A percentile compares a stretch with the other conserved stretches of the same genome.
Evolutionary conservation across 1,284 basidiomycete genomes (phyloP).

Genomic region (Rhodotorula sp.): DNA sequence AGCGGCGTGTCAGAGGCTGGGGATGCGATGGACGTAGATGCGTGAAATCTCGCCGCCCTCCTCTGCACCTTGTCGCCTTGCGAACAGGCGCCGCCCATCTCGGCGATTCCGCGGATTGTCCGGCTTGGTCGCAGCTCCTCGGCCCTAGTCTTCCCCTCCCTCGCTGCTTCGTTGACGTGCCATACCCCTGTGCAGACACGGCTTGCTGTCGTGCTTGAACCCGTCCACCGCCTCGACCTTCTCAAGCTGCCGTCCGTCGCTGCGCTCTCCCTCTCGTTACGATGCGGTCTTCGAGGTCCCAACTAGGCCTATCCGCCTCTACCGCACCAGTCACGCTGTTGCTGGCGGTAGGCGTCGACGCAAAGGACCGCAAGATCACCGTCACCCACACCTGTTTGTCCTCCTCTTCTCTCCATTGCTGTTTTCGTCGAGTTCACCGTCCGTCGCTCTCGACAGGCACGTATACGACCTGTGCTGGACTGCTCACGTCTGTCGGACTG

Average conservation of each 20-base stretch:
- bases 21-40: slow-evolving; percentile 6
- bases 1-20: slow-evolving; percentile 4
- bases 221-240: neutral
- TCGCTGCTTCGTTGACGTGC: neutral
- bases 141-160: neutral
- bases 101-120: no score
- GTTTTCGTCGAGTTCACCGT: neutral
- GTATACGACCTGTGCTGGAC: slow-evolving; percentile 12
- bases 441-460: neutral
- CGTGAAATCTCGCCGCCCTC: neutral
- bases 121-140: no score
- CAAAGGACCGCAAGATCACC: neutral
- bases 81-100: neutral
- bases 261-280: neutral
- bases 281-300: neutral
- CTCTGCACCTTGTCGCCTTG: neutral
- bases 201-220: neutral
- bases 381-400: slow-evolving; percentile 1
- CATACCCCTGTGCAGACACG: neutral
- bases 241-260: neutral
- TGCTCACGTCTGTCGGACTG: slow-evolving; percentile 14
- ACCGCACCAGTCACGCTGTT: no score
- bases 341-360: neutral
- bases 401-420: no score
- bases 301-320: neutral